These are phyloP conservation scores for Peronospora farinosa DNA, from an alignment of 352 stramenopile species.

Conservation along the genomic window DNA sequence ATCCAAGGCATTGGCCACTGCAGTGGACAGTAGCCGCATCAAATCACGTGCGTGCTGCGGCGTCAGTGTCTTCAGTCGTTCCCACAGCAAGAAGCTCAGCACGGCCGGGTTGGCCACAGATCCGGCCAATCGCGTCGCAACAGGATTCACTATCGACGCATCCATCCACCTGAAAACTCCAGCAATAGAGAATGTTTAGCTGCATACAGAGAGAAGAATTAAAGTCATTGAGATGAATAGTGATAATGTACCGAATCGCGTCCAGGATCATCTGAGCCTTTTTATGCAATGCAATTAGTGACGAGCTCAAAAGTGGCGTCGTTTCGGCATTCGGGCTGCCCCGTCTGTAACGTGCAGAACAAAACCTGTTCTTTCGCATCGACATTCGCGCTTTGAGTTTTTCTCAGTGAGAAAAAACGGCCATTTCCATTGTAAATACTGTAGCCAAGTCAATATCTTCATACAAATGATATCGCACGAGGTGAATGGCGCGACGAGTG, in stretches of 20 bases:
- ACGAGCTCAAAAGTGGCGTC: slow-evolving; percentile 4
- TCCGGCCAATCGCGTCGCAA: slow-evolving; percentile 43
- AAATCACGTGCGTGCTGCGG: slow-evolving; percentile 66
- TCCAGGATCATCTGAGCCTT: slow-evolving; percentile 33
- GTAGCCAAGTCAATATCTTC: not conserved
- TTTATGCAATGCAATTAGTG: slow-evolving; percentile 9
- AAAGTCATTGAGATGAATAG: not conserved
- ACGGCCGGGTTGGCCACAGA: slow-evolving; percentile 76
- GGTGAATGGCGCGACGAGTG: slow-evolving; percentile 48
- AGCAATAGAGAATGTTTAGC: not conserved
- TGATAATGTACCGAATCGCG: slow-evolving; percentile 33
- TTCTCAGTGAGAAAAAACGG: slow-evolving; percentile 6
- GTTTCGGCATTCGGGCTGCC: slow-evolving; percentile 6
- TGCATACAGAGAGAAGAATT: no score
- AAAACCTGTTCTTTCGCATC: slow-evolving; percentile 12
- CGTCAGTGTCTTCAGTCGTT: slow-evolving; percentile 64
- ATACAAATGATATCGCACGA: slow-evolving; percentile 32
- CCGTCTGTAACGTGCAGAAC: slow-evolving; percentile 13
- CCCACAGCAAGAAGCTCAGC: slow-evolving; percentile 66
- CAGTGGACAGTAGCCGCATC: slow-evolving; percentile 53
- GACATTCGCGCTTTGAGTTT: not conserved
- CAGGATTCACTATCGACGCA: slow-evolving; percentile 49
- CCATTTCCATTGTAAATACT: not conserved
- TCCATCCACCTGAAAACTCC: slow-evolving; percentile 43
- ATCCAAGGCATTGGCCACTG: slow-evolving; percentile 45